Base-by-base conservation (phyloP, 495 filamentous ascomycete genomes). In the Evernia prunastri region DNA sequence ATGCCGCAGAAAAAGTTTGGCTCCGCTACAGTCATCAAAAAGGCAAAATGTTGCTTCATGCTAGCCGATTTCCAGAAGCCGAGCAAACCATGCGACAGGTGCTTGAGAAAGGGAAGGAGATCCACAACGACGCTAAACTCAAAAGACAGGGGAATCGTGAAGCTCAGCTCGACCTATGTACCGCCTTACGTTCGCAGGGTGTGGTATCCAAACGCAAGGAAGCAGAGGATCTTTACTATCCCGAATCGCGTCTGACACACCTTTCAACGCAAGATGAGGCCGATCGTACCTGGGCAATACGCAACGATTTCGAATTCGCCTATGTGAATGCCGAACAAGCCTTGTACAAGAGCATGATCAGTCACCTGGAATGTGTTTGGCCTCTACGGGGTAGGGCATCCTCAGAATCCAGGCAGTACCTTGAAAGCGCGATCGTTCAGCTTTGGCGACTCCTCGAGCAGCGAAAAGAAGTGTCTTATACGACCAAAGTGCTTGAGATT, bases 211-310 rank as follows among this genome's bases (percentile, higher is more conserved):
- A 58, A 33, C 25, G 8, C 20, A 58, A 58, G 20, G 29, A 58
- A 33, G 56, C 56, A 58, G 56, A 58, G 56, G 56, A 58, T 29
- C 29, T 25, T 36, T 58, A 58, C 56, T 31, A 58, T 33, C 56
- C 29, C 56, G 56, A 23, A 20, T 58, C 56, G 29, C 56, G 29
- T 43, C 39, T 61, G 59, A 49, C 36, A n/a, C 37, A 49, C 29
- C 59, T 61, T 61, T 25, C 27, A 20, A 61, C 59, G n/a, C 25
- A 61, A 29, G 20, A 43, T 17, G 29, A 20, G n/a, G 59, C 37
- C 29, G 59, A 61, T 61, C 59, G 59, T 43, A 61, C 36, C 37
- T 61, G 59, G 59, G 59, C 59, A 61, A 61, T 61, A 31, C 42
- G 59, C 15, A 61, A 61, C 29, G 59, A 31, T 40, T 61, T 61